Conservation (phyloP, 345 rosid genomes). For the sweet orange (Citrus sinensis) region DNA sequence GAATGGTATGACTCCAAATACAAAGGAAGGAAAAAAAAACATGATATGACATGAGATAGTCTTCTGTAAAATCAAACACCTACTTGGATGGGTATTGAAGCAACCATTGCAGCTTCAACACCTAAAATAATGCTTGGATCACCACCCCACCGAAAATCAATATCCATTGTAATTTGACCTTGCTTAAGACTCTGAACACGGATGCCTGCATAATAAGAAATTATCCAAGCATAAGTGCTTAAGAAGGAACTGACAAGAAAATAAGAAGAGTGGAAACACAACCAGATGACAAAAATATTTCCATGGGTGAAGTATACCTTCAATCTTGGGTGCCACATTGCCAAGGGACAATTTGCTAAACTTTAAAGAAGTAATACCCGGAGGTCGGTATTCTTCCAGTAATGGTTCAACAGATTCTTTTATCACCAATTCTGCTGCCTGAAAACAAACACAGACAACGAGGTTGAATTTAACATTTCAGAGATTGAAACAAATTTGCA, state of each 20-base stretch:
- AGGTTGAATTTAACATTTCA: slow-evolving; percentile 10
- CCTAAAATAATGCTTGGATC: slow-evolving; percentile 95
- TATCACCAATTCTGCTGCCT: slow-evolving; percentile 91
- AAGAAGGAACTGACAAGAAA: background rate
- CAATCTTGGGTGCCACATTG: slow-evolving; percentile 96
- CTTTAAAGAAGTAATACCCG: slow-evolving; percentile 91
- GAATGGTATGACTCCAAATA: background rate
- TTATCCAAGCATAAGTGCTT: slow-evolving; percentile 8
- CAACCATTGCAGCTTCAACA: slow-evolving; percentile 90
- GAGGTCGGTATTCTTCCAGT: slow-evolving; percentile 91
- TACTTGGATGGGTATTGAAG: slow-evolving; percentile 99
- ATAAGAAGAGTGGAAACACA: background rate
- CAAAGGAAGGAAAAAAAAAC: background rate
- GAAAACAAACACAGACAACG: slow-evolving; percentile 29
- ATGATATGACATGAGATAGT: background rate
- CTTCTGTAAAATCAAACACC: slow-evolving; percentile 6
- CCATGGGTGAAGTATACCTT: slow-evolving; percentile 46
- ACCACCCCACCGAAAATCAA: slow-evolving; percentile 99
- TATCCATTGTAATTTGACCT: slow-evolving; percentile 96
- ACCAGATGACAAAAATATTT: background rate
- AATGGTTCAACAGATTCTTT: slow-evolving; percentile 97
- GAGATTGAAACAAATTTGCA: background rate
- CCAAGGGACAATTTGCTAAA: slow-evolving; percentile 89
- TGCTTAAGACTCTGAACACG: slow-evolving; percentile 96
- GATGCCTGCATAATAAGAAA: slow-evolving; percentile 58